These are phyloP conservation scores for Gynostemma pentaphyllum DNA, from an alignment of 306 rosid genomes.

Conservation along the genomic window DNA sequence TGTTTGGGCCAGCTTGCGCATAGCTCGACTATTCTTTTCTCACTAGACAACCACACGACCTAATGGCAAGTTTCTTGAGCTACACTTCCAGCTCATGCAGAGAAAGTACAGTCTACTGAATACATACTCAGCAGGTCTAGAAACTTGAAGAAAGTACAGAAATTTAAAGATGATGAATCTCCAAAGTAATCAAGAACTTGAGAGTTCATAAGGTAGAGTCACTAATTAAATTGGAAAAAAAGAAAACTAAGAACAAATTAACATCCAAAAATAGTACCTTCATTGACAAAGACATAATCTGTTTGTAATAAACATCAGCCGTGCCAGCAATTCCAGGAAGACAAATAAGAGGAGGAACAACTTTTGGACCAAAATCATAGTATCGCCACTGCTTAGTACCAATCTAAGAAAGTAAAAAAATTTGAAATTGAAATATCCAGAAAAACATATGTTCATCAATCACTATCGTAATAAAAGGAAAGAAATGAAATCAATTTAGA, in stretches of 20 bases:
- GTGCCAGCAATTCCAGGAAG: conserved; percentile 98
- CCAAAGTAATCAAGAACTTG: not conserved
- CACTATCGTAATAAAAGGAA: not conserved
- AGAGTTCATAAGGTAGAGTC: not conserved
- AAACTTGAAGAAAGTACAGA: not conserved
- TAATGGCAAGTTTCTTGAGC: not conserved
- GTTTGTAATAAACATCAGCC: conserved; percentile 93
- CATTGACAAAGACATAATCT: conserved; percentile 83
- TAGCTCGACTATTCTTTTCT: no score
- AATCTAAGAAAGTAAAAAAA: conserved; percentile 41
- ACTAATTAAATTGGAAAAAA: not conserved
- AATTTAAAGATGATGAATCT: not conserved
- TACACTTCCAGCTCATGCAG: not conserved
- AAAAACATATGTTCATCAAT: not conserved
- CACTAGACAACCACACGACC: no score
- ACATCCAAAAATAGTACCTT: conserved; percentile 38
- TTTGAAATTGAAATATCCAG: not conserved
- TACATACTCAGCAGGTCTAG: not conserved
- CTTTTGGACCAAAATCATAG: conserved; percentile 96
- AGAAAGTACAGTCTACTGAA: not conserved
- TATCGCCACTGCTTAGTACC: conserved; percentile 95
- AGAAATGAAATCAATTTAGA: not conserved
- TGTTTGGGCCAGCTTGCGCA: no score
- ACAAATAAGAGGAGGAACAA: conserved; percentile 89
- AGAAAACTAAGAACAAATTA: not conserved